Base-by-base conservation (phyloP, 768 basidiomycete species). In the Xerocomus potaroensis region DNA sequence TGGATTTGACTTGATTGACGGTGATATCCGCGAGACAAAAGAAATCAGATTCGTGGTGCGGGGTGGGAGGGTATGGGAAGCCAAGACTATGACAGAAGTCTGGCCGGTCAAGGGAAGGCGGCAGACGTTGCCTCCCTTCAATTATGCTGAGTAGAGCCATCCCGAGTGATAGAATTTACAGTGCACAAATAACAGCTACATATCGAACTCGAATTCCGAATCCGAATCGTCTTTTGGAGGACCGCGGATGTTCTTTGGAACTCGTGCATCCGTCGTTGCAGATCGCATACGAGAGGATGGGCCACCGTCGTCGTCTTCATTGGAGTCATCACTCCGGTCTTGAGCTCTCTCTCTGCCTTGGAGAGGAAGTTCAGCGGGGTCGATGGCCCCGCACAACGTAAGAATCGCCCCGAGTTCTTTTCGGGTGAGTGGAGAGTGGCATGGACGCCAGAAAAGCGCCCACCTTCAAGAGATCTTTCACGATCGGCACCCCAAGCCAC, bases 401-500 rank as follows among this genome's bases (percentile, higher is more conserved):
- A 91, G 65, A 16, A 85, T 65, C 0, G 80, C 80, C 65, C 91
- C 87, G 27, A 91, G 75, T 62, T 87, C 84, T 87, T 58, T 22
- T 36, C 26, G 38, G 38, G 26, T 10, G 27, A 45, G 31, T 53
- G 35, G n/a, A n/a, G n/a, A 42, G 47, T 16, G n/a, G 10, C 7
- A 5, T n/a, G 47, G 5, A 31, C 5, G 26, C 34, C 4, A 21
- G 18, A 55, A 29, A 31, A 21, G n/a, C 18, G 27, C 71, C 31
- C 56, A 92, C 95, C 94, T 73, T 90, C 83, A 8, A 86, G 69
- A 14, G 72, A 75, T 37, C 89, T 79, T 51, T 92, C 86, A 54
- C 75, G 71, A 48, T 91, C 89, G 6, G 82, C 83, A 12, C 87
- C 87, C 84, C 91, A 90, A 2, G 89, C 79, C 5, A 90, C 73